Conservation (phyloP, 2,329 filamentous ascomycete genomes). For the Trichophyton verrucosum region DNA sequence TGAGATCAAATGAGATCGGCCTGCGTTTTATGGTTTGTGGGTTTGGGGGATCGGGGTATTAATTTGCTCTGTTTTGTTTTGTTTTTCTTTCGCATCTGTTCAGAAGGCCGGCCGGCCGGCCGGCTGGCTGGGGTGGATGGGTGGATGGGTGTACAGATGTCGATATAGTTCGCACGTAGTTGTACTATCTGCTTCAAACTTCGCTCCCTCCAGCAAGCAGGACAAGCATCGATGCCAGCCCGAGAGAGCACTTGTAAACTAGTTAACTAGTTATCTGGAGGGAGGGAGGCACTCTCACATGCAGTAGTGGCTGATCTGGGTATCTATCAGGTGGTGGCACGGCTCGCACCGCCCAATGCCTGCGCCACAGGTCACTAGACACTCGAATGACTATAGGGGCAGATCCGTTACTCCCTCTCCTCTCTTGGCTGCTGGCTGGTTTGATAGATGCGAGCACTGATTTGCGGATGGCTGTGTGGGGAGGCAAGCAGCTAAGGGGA, state of each 20-base stretch:
- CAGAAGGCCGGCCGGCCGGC: no score
- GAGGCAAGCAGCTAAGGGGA: background rate
- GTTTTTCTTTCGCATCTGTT: no score
- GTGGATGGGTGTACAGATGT: background rate
- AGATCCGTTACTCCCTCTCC: background rate
- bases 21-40: background rate
- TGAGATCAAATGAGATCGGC: background rate
- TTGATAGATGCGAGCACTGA: background rate
- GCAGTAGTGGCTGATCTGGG: background rate
- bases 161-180: no score
- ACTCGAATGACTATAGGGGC: background rate
- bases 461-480: background rate
- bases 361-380: slow-evolving; percentile 1
- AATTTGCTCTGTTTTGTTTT: background rate
- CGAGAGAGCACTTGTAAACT: no score
- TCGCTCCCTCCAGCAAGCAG: background rate
- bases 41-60: background rate
- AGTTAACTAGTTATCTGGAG: no score
- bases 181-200: no score
- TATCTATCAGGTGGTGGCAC: no score
- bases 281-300: background rate
- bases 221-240: no score
- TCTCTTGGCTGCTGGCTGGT: background rate
- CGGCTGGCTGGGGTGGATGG: no score
- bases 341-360: background rate